Evolutionary conservation across 768 basidiomycete genomes (phyloP), one percentile per base, ranked within the genome.

Genomic region (Kwoniella sp.): DNA sequence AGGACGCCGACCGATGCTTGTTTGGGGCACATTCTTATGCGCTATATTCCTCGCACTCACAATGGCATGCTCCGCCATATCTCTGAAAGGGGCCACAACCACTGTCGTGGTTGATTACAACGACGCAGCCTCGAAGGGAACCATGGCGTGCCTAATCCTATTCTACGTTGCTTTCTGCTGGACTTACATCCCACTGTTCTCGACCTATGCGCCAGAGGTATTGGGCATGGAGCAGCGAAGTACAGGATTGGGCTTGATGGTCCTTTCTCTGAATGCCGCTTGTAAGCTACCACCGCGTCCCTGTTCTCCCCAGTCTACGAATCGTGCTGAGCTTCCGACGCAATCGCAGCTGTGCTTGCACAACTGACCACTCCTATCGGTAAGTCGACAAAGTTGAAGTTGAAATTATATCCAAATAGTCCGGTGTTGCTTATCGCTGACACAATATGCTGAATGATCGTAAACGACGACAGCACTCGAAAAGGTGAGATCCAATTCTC

Each of bases 181-280:
- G 67, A 57, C 60, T 21, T 73, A 73, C 46, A 60, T 64, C 22
- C 72, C 72, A 22, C 51, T 73, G 1, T 47, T 66, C 22, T 58
- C 67, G 46, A 54, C 63, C 2, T 73, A 73, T 55, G 68, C 72
- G 15, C 52, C 62, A 2, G 72, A 73, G 52, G 63, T 65, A n/a
- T 40, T 70, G 30, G 56, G 60, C 26, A 68, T 60, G 37, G 69
- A 70, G 29, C 68, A 70, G 62, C 24, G 72, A 37, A 66, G 64
- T 66, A 69, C 68, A 8, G 72, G 72, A 2, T 66, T 70, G 64
- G 72, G 72, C 0, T 48, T 60, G 44, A 55, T 68, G 50, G 69
- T 69, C 17, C 54, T 73, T 49, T 57, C 46, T 3, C 24, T 64
- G 7, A 70, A 73, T 56, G 13, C 63, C 8, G 33, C 63, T 49